phyloP scores from a whole-genome alignment of 441 rosid species.

The Rhodomyrtus psidioides region DNA sequence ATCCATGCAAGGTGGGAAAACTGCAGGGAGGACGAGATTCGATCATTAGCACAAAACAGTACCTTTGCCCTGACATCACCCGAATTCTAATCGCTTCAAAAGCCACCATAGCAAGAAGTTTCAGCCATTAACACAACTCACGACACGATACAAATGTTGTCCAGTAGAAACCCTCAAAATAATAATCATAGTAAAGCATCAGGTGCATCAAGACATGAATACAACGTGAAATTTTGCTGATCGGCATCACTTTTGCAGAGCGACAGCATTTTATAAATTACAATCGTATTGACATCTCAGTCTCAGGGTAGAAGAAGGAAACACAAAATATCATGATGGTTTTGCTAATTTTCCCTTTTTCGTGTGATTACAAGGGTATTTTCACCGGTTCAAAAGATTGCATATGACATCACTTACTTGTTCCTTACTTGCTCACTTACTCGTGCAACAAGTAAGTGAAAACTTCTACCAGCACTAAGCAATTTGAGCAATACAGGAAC shows the following conservation, averaged over 20 bases:
- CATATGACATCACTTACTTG: not conserved
- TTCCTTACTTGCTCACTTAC: not conserved
- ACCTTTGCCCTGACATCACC: not conserved
- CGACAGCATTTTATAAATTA: not conserved
- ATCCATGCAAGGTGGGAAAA: conserved; percentile 98
- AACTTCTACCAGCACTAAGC: not conserved
- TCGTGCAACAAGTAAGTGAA: not conserved
- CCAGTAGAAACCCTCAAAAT: not conserved
- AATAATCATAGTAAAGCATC: not conserved
- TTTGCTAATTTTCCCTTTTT: not conserved
- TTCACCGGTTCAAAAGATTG: not conserved
- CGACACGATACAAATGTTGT: not conserved
- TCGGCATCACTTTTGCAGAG: not conserved
- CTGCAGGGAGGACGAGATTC: conserved; percentile 19
- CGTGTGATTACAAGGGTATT: not conserved
- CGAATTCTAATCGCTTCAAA: not conserved
- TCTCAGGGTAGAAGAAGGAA: not conserved
- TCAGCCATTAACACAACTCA: not conserved
- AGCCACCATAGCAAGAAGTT: not conserved
- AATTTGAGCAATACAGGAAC: not conserved
- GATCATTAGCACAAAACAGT: not conserved
- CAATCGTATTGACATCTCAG: not conserved
- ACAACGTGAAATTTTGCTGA: not conserved
- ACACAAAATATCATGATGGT: not conserved
- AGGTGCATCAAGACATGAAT: not conserved